Percentiles rank a stretch among this genome's conserved stretches.
Evolutionary conservation across 2,329 filamentous ascomycete species (phyloP).

Genomic region (Pseudomassariella vexata): DNA sequence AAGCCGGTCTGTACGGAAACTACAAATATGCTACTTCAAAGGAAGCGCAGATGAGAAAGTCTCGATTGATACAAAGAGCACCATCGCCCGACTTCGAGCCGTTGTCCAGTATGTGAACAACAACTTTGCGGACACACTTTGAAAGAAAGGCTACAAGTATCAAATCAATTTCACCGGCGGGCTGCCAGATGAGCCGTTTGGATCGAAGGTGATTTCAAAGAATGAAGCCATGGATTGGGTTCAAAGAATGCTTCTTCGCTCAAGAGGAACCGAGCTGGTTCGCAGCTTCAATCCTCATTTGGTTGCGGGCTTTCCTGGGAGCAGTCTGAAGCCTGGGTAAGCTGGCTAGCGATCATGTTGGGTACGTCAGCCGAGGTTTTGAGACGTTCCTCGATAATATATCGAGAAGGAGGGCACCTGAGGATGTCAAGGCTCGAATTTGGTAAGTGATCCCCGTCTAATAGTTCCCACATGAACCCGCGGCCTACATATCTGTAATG

Average conservation of each 20-base stretch:
- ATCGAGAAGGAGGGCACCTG: too few species aligned
- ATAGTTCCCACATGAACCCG: too few species aligned
- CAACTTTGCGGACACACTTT: constrained; percentile 17
- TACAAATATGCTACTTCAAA: constrained; percentile 25
- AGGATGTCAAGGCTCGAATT: too few species aligned
- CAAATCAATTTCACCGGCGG: constrained; percentile 12
- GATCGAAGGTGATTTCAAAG: too few species aligned
- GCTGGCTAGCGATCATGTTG: constrained; percentile 17
- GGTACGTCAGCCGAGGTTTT: too few species aligned
- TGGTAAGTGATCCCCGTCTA: too few species aligned
- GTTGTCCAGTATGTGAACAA: constrained; percentile 22
- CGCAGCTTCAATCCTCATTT: constrained; percentile 33
- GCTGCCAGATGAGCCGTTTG: constrained; percentile 18
- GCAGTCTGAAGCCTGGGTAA: constrained; percentile 27
- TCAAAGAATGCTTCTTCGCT: too few species aligned
- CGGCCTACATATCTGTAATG: too few species aligned
- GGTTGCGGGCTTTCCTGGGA: constrained; percentile 32
- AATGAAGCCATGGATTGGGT: too few species aligned
- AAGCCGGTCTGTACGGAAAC: constrained; percentile 21
- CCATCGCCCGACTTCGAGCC: constrained; percentile 18
- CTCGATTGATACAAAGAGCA: constrained; percentile 7
- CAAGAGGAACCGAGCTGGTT: constrained; percentile 27
- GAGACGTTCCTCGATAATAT: too few species aligned
- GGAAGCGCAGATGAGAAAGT: constrained; percentile 8
- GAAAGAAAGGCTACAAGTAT: constrained; percentile 22